Conservation (phyloP, 208 protist genomes). For the Wallacemonas sp. region DNA sequence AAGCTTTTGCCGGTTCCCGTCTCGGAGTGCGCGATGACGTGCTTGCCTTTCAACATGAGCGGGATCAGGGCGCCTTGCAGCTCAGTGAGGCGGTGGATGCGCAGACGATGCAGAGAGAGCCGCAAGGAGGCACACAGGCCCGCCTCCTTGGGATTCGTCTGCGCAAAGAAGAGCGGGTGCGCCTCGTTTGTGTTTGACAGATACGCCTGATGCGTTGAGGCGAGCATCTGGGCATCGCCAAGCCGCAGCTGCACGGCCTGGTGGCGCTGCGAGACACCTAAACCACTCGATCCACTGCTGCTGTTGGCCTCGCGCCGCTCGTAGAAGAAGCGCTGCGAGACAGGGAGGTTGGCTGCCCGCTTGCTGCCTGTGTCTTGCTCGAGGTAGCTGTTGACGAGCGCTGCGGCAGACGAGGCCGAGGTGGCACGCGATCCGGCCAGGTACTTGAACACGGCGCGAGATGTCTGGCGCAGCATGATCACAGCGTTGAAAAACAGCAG, state of each 20-base stretch:
- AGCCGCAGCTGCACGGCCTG: conserved; percentile 69
- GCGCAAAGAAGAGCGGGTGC: conserved; percentile 85
- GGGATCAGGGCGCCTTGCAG: conserved; percentile 88
- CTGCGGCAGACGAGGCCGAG: conserved; percentile 54
- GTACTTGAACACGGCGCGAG: conserved; percentile 45
- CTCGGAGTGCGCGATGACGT: conserved; percentile 89
- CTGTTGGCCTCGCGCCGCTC: conserved; percentile 3
- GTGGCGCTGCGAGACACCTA: conserved; percentile 44
- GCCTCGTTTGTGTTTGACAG: conserved; percentile 79
- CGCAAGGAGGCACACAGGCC: conserved; percentile 79
- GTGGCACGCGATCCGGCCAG: conserved; percentile 45
- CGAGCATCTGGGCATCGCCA: conserved; percentile 79
- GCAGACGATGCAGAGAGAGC: conserved; percentile 60
- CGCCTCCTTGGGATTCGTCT: conserved; percentile 64
- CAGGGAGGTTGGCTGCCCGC: conserved; percentile 66
- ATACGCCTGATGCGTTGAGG: conserved; percentile 47
- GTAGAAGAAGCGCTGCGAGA: conserved; percentile 86
- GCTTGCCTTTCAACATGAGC: conserved; percentile 82
- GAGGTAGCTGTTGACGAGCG: conserved; percentile 61
- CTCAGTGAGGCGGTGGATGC: conserved; percentile 76
- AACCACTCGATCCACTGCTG: background rate
- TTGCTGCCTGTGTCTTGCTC: conserved; percentile 34
- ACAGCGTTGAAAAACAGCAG: conserved; percentile 2
- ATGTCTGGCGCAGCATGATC: conserved; percentile 17
- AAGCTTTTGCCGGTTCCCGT: conserved; percentile 91